These are phyloP conservation scores for Ajuga chamaepitys DNA, from an alignment of 257 asterid species.

Conservation along the genomic window DNA sequence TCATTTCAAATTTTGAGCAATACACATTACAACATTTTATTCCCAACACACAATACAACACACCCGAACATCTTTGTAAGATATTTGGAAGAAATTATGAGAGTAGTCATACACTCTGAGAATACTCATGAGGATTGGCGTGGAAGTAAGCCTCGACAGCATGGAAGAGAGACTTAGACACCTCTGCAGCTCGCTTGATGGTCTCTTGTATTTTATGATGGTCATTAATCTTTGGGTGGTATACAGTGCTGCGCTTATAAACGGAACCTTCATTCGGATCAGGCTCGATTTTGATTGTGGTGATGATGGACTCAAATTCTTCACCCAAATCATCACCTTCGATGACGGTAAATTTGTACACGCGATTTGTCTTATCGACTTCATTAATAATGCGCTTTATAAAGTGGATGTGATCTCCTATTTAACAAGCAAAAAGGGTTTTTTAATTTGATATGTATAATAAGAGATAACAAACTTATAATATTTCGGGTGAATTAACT, in stretches of 20 bases:
- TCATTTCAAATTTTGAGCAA: too few relatives aligned
- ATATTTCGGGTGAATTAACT: too few relatives aligned
- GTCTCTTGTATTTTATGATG: conserved; percentile 22
- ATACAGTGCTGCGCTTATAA: conserved; percentile 18
- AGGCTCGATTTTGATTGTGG: conserved; percentile 21
- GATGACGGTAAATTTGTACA: conserved; percentile 28
- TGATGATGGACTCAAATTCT: conserved; percentile 28
- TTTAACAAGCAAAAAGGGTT: neutral
- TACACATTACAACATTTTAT: too few relatives aligned
- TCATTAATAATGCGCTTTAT: conserved; percentile 32
- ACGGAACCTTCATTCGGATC: conserved; percentile 39
- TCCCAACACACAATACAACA: too few relatives aligned
- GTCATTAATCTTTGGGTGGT: conserved; percentile 28
- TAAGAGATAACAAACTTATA: too few relatives aligned
- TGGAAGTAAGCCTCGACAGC: conserved; percentile 26
- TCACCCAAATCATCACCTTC: conserved; percentile 43
- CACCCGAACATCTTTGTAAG: too few relatives aligned
- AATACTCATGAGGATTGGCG: conserved; percentile 20
- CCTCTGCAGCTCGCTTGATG: conserved; percentile 20
- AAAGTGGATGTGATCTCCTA: conserved; percentile 31
- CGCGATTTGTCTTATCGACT: conserved; percentile 27
- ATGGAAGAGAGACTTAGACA: conserved; percentile 14
- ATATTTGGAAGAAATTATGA: too few relatives aligned
- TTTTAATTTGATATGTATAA: too few relatives aligned
- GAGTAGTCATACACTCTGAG: too few relatives aligned